Base-by-base conservation (phyloP, 192 early-diverging fungal genomes). In the Rhizophagus prolifer region DNA sequence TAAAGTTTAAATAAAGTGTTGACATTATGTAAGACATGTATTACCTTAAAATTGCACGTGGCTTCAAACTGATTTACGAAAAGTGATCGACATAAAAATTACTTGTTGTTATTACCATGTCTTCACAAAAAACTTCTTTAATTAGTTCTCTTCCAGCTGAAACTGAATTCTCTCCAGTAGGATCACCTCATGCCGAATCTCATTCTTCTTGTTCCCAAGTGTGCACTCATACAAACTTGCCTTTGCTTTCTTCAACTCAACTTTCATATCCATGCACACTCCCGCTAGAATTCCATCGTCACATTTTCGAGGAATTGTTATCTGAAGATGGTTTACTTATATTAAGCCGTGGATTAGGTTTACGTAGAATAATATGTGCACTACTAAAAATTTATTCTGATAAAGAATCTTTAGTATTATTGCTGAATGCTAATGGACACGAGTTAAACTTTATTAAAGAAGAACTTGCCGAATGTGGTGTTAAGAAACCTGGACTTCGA, bases 241-340 rank as follows among this genome's bases (percentile, higher is more conserved):
- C 12, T 12, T 50, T 13, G 12, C 14, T 13, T 50, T 50, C 46
- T 1, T 54, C 47, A 54, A 16, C 16, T 16, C 47, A 50, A 13
- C 16, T 54, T 54, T 16, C 50, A 21, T 7, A 54, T 19, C 50
- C 50, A 1, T 21, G 16, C 19, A 54, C 50, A 16, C 31, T 66
- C 4, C 64, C 64, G 0, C 26, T 66, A 34, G 30, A 66, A 66
- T 66, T 31, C 36, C 64, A 66, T 14, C 64, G 31, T 8, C 9
- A 66, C 8, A 66, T 66, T 34, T 31, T 66, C 19, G 64, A 66
- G 21, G 64, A 87, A 78, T 88, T 94, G 58, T 77, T 94, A 5
- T 86, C 87, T 50, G 87, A 93, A 58, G 94, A 96, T 80, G 95
- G 91, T 2, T 81, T 98, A 10, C 85, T 96, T 47, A 88, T 98